phyloP scores from a whole-genome alignment of 2,329 filamentous ascomycete species.

The Cladosporium velox region DNA sequence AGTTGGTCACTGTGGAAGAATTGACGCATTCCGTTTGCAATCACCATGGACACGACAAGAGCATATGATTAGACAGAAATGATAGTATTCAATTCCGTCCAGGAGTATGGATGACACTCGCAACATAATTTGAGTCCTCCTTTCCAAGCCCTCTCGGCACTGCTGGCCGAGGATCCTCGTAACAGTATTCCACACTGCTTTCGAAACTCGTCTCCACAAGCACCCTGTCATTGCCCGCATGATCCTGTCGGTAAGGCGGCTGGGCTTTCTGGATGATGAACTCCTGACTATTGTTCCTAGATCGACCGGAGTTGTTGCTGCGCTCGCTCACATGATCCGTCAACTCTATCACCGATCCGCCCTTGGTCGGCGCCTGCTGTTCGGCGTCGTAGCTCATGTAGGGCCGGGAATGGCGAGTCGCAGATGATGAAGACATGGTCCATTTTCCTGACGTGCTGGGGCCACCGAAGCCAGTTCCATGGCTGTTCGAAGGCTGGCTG shows the following conservation, averaged over 20 bases:
- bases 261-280: slow-evolving; percentile 1
- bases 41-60: not conserved
- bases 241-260: not conserved
- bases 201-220: not conserved
- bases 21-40: not conserved
- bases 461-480: not conserved
- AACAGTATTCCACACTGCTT: slow-evolving; percentile 2
- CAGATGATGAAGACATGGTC: not conserved
- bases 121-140: not conserved
- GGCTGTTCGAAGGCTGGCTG: not conserved
- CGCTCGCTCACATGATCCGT: not conserved
- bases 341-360: not conserved
- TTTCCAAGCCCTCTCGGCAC: not conserved
- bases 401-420: not conserved
- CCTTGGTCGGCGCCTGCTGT: not conserved
- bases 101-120: not conserved
- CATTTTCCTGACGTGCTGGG: not conserved
- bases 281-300: slow-evolving; percentile 1
- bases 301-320: not conserved
- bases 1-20: no score
- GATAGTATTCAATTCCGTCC: not conserved
- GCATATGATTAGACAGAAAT: not conserved
- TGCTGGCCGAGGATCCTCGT: not conserved
- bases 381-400: not conserved
- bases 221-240: not conserved